Base-by-base conservation (phyloP, 768 basidiomycete genomes). In the Rhizopogon vulgaris region DNA sequence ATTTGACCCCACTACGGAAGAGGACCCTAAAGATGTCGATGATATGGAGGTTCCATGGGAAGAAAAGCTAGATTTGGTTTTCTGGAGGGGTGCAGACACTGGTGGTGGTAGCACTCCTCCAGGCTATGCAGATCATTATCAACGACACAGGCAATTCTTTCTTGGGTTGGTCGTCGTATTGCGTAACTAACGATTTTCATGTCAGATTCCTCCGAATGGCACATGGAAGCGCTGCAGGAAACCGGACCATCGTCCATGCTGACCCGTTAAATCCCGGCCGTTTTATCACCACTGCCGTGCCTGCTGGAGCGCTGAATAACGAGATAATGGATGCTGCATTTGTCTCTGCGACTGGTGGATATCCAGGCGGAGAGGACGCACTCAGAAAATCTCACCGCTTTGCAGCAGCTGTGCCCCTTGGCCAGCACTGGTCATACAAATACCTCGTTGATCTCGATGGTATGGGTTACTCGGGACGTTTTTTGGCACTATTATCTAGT, bases 21-120 rank as follows among this genome's bases (percentile, higher is more conserved):
- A 84, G 57, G 78, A 85, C 53, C 71, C 87, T 56, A 83, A 85
- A 58, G 84, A 83, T 6, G 78, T 87, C 3, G 95, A 97, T 58
- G 75, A 83, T 49, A 87, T 91, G 84, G 94, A 97, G 61, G 66
- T 82, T 8, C 80, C 88, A 1, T 99, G 95, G 95, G 86, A 90
- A 49, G 71, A 85, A 54, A 98, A 98, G 72, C 70, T 73, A n/a
- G 80, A 92, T 64, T 81, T 80, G 62, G 79, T 98, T 38, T 94
- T 94, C 67, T 99, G 95, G 92, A 74, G 96, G 41, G 96, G 96
- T 10, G 92, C 94, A 2, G 95, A 92, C 0, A 98, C 95, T 0
- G 96, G 96, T 51, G 94, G 94, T 1, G 94, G 94, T 28, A 89
- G 78, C 55, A 85, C 85, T 37, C 94, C 94, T 1, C 80, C 83